Base-by-base conservation (phyloP, 2,329 filamentous ascomycete species). In the Saccharata proteae region DNA sequence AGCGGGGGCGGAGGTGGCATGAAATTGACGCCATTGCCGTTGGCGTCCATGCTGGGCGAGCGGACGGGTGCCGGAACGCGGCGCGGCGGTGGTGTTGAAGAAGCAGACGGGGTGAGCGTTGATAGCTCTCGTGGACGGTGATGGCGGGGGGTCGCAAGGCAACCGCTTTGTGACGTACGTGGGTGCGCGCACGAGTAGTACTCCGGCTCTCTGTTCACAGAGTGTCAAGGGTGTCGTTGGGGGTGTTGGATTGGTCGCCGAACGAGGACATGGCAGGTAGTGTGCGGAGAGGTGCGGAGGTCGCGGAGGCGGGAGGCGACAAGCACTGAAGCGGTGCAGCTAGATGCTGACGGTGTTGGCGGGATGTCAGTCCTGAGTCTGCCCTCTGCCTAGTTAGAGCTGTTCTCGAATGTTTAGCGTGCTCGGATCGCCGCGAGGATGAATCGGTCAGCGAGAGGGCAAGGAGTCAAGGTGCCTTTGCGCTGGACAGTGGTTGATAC, bases 1-100 rank as follows among this genome's bases (percentile, higher is more conserved):
- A 56, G 45, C 35, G 48, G 49, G 38, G 47, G 53, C 15, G 47
- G 43, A 14, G 39, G 36, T 16, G 39, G 39, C 40, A 37, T 53
- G 53, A 35, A 29, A 15, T 30, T 31, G 48, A 45, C 53, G 48
- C 44, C 46, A 12, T 40, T 40, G 20, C 39, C 23, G 28, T 34
- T 34, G 35, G 47, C 36, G 37, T 56, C 51, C 52, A 55, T 55
- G 43, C 11, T 33, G 11, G 30, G 39, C 32, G 42, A 29, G 34
- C 22, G 22, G 22, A 12, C 20, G 23, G 16, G 26, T 15, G 30
- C 26, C 8, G 18, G 18, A 18, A 27, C n/a, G n/a, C n/a, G n/a
- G n/a, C n/a, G n/a, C n/a, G n/a, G n/a, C n/a, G n/a, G 25, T 16
- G 19, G 28, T 30, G 30, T 30, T 15, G 30, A 31, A 27, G 27